Percentiles rank a stretch among this genome's conserved stretches.
phyloP scores from a whole-genome alignment of 768 basidiomycete genomes.

The Hygrocybe punicea region DNA sequence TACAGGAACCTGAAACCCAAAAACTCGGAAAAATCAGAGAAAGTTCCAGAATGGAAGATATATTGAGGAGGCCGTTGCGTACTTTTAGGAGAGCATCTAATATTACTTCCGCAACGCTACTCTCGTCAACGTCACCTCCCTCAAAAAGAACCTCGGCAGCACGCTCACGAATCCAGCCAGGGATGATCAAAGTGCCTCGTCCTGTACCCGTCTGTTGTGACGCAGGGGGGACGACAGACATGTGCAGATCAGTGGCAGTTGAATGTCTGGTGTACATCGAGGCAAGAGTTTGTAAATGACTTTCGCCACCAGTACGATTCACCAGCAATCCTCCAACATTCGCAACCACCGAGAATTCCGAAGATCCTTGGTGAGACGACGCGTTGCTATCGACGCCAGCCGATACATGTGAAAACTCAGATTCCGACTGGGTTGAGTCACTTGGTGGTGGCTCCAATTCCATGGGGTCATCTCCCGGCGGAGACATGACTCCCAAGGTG shows the following conservation, averaged over 20 bases:
- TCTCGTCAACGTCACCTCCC: slow-evolving; percentile 84
- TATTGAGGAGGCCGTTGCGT: slow-evolving; percentile 12
- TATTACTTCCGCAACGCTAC: slow-evolving; percentile 77
- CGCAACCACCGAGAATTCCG: slow-evolving; percentile 59
- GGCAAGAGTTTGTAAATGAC: slow-evolving; percentile 60
- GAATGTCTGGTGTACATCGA: slow-evolving; percentile 73
- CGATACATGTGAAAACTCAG: slow-evolving; percentile 51
- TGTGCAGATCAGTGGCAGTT: slow-evolving; percentile 68
- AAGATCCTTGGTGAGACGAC: slow-evolving; percentile 50
- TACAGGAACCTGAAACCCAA: slow-evolving; percentile 70
- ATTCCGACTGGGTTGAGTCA: slow-evolving; percentile 63
- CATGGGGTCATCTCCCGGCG: slow-evolving; percentile 34
- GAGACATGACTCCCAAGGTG: slow-evolving; percentile 33
- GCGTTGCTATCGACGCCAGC: slow-evolving; percentile 46
- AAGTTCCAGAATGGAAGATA: background rate
- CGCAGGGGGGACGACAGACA: slow-evolving; percentile 64
- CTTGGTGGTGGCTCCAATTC: slow-evolving; percentile 45
- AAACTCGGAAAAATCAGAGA: background rate
- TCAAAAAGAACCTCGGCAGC: slow-evolving; percentile 90
- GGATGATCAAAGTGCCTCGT: slow-evolving; percentile 74
- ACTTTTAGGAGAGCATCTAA: slow-evolving; percentile 80
- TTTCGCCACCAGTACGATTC: slow-evolving; percentile 41
- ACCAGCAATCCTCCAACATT: slow-evolving; percentile 35
- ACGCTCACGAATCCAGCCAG: slow-evolving; percentile 93
- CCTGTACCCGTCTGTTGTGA: slow-evolving; percentile 70